phyloP scores from a whole-genome alignment of 805 yeast species.

The Saturnispora ahearnii region DNA sequence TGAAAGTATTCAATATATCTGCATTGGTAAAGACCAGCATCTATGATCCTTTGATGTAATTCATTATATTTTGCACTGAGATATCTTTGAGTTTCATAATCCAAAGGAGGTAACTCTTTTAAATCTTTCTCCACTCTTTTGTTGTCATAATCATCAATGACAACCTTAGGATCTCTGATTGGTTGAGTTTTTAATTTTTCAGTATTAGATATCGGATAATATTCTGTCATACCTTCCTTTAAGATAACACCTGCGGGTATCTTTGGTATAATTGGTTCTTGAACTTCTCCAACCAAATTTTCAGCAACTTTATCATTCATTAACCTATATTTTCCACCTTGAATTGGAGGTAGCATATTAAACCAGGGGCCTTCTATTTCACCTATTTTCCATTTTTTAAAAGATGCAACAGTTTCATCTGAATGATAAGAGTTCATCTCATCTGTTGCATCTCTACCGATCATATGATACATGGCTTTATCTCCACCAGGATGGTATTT shows the following conservation, averaged over 20 bases:
- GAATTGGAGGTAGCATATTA: slow-evolving; percentile 79
- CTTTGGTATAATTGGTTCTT: slow-evolving; percentile 37
- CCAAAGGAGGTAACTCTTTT: slow-evolving; percentile 51
- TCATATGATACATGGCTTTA: slow-evolving; percentile 71
- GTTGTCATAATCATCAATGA: slow-evolving; percentile 52
- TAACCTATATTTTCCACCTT: slow-evolving; percentile 52
- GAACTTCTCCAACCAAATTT: slow-evolving; percentile 33
- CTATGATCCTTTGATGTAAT: slow-evolving; percentile 46
- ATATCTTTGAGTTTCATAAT: slow-evolving; percentile 52
- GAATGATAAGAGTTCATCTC: slow-evolving; percentile 82
- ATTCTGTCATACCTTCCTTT: slow-evolving; percentile 27
- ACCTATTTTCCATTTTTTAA: slow-evolving; percentile 59
- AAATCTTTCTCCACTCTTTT: slow-evolving; percentile 47
- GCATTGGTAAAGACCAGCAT: slow-evolving; percentile 61
- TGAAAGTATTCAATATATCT: slow-evolving; percentile 64
- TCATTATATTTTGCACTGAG: slow-evolving; percentile 50
- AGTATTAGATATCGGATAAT: slow-evolving; percentile 28
- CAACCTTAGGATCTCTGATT: slow-evolving; percentile 47
- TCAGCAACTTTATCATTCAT: slow-evolving; percentile 13
- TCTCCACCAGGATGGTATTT: slow-evolving; percentile 83
- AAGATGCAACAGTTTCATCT: slow-evolving; percentile 43
- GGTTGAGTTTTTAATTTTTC: slow-evolving; percentile 10
- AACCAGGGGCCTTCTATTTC: slow-evolving; percentile 55
- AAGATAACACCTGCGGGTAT: slow-evolving; percentile 42
- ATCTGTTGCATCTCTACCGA: slow-evolving; percentile 85